phyloP scores from a whole-genome alignment of 139 green algal species.

The Volvox reticuliferus region DNA sequence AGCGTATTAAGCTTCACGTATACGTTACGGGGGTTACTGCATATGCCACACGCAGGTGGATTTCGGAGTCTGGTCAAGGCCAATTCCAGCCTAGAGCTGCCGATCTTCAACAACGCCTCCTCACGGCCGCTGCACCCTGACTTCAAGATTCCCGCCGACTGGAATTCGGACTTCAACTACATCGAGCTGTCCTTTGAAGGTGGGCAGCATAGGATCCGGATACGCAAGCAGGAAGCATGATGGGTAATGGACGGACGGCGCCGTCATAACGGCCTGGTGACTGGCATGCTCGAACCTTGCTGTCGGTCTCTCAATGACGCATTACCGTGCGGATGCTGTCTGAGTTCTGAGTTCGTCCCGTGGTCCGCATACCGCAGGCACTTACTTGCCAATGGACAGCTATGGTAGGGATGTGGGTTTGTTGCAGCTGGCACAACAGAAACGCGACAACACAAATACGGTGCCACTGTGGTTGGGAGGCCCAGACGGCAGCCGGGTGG shows the following conservation, averaged over 20 bases:
- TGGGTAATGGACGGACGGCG: too few relatives aligned
- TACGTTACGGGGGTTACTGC: too few relatives aligned
- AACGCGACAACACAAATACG: not conserved
- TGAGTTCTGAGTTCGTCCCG: too few relatives aligned
- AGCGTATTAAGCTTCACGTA: too few relatives aligned
- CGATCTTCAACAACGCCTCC: not conserved
- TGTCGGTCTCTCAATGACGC: too few relatives aligned
- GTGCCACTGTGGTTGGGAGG: conserved; percentile 10
- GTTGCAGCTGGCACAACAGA: not conserved
- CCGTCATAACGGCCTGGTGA: too few relatives aligned
- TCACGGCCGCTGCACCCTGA: not conserved
- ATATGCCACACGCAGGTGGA: not conserved
- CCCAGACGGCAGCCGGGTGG: not conserved
- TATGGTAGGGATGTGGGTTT: not conserved
- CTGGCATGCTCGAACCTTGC: too few relatives aligned
- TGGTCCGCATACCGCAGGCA: not conserved
- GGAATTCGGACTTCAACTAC: not conserved
- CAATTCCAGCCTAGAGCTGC: not conserved
- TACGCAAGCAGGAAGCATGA: too few relatives aligned
- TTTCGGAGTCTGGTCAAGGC: not conserved
- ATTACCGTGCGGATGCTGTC: too few relatives aligned
- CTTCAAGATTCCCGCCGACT: not conserved
- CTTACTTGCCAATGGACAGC: not conserved
- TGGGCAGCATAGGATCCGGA: not conserved
- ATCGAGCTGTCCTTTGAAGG: conserved; percentile 23